Percentiles rank a stretch among this genome's conserved stretches.
Conservation (phyloP, 805 yeast genomes). For the Hermanozyma aechmeae region DNA sequence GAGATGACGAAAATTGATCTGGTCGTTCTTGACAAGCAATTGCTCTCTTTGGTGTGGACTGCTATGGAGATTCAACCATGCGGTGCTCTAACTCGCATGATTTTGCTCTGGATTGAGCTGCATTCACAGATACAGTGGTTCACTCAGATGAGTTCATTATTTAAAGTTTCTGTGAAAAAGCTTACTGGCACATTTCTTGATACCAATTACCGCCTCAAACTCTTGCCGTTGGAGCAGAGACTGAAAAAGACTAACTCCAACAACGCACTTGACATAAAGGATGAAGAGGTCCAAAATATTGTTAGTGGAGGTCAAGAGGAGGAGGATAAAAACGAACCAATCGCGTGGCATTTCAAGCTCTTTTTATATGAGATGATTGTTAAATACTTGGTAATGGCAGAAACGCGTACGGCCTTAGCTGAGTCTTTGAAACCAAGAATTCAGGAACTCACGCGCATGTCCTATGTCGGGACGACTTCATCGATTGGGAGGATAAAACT, state of each 20-base stretch:
- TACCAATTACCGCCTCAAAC: slow-evolving; percentile 27
- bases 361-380: slow-evolving; percentile 39
- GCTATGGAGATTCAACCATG: slow-evolving; percentile 42
- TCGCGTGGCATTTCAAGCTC: slow-evolving; percentile 47
- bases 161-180: slow-evolving; percentile 33
- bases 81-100: slow-evolving; percentile 32
- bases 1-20: slow-evolving; percentile 34
- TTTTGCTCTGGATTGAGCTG: slow-evolving; percentile 54
- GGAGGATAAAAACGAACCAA: slow-evolving; percentile 42
- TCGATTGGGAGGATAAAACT: slow-evolving; percentile 50
- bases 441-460: slow-evolving; percentile 62
- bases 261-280: slow-evolving; percentile 22
- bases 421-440: slow-evolving; percentile 35
- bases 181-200: slow-evolving; percentile 33
- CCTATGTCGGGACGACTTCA: slow-evolving; percentile 77
- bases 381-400: slow-evolving; percentile 31
- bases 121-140: slow-evolving; percentile 48
- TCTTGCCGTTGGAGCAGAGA: slow-evolving; percentile 33
- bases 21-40: slow-evolving; percentile 25
- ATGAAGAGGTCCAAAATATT: slow-evolving; percentile 32
- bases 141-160: slow-evolving; percentile 40
- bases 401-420: slow-evolving; percentile 19
- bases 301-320: slow-evolving; percentile 24
- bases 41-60: slow-evolving; percentile 55
- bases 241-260: slow-evolving; percentile 22